A percentile compares a stretch with the other conserved stretches of the same genome.
These are phyloP conservation scores for Cokeromyces recurvatus DNA, from an alignment of 371 early-diverging fungal genomes.

Conservation along the genomic window DNA sequence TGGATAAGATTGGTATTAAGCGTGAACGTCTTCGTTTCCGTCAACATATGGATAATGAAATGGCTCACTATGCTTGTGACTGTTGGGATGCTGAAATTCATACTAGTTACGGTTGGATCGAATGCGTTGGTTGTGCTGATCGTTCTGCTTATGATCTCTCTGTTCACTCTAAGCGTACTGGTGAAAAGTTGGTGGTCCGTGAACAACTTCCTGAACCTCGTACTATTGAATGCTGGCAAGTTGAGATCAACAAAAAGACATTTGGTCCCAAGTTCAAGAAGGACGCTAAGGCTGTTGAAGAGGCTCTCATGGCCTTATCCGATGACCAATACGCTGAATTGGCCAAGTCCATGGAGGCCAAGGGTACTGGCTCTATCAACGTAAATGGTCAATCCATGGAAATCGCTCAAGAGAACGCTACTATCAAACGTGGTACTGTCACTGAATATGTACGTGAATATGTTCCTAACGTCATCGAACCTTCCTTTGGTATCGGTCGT, in stretches of 20 bases:
- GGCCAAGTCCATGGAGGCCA: constrained; percentile 50
- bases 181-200: constrained; percentile 91
- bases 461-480: constrained; percentile 99
- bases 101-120: constrained; percentile 98
- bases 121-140: constrained; percentile 99
- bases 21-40: constrained; percentile 90
- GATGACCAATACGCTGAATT: constrained; percentile 59
- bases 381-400: constrained; percentile 72
- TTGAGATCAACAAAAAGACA: constrained; percentile 90
- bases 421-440: constrained; percentile 66
- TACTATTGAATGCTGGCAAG: constrained; percentile 70
- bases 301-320: constrained; percentile 60
- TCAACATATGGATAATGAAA: constrained; percentile 99
- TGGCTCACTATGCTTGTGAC: constrained; percentile 99
- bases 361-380: constrained; percentile 46
- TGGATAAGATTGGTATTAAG: constrained; percentile 94
- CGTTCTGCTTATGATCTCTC: constrained; percentile 98
- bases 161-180: constrained; percentile 89
- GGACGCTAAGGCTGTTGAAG: constrained; percentile 87
- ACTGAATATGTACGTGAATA: constrained; percentile 91
- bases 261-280: constrained; percentile 93
- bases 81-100: constrained; percentile 99
- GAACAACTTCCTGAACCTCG: constrained; percentile 85
- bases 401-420: constrained; percentile 70
- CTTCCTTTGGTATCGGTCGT: constrained; percentile 99